Evolutionary conservation across 306 rosid species (phyloP).

Genomic region (Psophocarpus tetragonolobus): DNA sequence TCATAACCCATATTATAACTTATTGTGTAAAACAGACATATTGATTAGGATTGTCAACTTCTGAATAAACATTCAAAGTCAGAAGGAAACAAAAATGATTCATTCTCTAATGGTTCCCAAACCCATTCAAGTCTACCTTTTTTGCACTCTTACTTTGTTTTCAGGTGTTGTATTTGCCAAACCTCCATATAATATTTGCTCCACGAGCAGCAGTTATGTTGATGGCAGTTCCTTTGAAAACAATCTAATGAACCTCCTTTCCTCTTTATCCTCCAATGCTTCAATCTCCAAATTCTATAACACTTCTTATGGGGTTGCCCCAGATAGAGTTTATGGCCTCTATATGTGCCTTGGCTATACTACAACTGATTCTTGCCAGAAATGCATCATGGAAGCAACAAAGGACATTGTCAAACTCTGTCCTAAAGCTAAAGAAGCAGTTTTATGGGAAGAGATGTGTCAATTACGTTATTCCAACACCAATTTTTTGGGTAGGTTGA

Average conservation of each 20-base stretch:
- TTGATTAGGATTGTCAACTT: not conserved
- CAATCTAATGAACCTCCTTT: constrained; percentile 38
- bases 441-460: constrained; percentile 57
- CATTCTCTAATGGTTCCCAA: constrained; percentile 18
- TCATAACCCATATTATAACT: too few relatives aligned
- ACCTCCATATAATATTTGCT: constrained; percentile 45
- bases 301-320: constrained; percentile 33
- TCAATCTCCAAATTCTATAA: constrained; percentile 36
- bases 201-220: constrained; percentile 24
- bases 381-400: constrained; percentile 42
- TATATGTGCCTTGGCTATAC: constrained; percentile 51
- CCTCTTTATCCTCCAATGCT: constrained; percentile 36
- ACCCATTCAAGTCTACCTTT: constrained; percentile 5
- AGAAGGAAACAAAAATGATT: constrained; percentile 21
- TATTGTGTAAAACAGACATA: not conserved
- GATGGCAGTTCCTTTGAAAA: constrained; percentile 21
- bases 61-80: too few relatives aligned
- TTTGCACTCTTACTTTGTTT: constrained; percentile 31
- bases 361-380: constrained; percentile 37
- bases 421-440: constrained; percentile 49
- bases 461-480: constrained; percentile 56
- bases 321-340: constrained; percentile 36
- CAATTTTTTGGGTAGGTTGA: constrained; percentile 48
- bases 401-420: constrained; percentile 42
- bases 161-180: constrained; percentile 32